phyloP scores from a whole-genome alignment of 768 basidiomycete species.

The Auricularia auricula-judae region DNA sequence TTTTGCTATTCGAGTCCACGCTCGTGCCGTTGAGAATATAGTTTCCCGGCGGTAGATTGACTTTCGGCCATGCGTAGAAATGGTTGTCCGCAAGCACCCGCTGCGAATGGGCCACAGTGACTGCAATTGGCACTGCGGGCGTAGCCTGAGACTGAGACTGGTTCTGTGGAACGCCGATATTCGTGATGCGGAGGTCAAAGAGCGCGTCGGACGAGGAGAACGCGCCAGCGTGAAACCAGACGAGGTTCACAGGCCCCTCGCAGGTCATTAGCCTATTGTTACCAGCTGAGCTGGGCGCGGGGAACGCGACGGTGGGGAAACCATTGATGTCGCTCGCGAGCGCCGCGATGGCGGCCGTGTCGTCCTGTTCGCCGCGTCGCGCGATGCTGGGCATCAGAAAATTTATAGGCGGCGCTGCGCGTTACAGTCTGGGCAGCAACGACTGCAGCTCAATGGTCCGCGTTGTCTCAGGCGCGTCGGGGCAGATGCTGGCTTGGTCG shows the following conservation, averaged over 20 bases:
- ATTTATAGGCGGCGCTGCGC: not conserved
- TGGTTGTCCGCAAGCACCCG: not conserved
- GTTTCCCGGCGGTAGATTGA: not conserved
- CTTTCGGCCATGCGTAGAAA: not conserved
- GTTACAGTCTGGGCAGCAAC: not conserved
- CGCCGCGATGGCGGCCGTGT: not conserved
- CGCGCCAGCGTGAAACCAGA: not conserved
- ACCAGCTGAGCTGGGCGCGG: not conserved
- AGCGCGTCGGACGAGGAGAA: not conserved
- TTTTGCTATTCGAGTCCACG: not conserved
- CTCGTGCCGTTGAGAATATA: not conserved
- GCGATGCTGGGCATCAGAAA: not conserved
- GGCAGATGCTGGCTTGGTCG: not conserved
- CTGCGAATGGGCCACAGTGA: not conserved
- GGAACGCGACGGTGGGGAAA: not conserved
- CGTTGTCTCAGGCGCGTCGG: not conserved
- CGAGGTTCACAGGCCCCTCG: not conserved
- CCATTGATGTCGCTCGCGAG: not conserved
- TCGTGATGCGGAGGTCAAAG: not conserved
- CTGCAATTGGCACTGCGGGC: not conserved
- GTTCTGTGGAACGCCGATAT: not conserved
- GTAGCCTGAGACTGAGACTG: not conserved
- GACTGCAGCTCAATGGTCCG: not conserved
- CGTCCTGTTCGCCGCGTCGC: not conserved
- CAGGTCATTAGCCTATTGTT: not conserved